A percentile compares a stretch with the other conserved stretches of the same genome.
phyloP scores from a whole-genome alignment of 352 stramenopile species.

The Phytopythium boreale region DNA sequence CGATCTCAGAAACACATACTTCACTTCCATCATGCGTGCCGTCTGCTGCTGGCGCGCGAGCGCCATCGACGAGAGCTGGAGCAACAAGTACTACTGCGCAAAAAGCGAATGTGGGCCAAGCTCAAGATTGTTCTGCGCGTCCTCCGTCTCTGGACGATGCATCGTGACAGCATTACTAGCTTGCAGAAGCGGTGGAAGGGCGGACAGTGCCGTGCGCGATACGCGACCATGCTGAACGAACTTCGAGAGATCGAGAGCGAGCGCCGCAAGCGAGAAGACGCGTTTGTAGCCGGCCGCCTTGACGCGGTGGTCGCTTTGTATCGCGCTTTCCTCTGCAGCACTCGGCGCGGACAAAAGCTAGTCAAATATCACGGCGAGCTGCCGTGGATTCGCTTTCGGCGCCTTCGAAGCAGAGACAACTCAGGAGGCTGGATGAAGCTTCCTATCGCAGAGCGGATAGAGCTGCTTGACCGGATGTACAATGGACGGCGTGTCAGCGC shows the following conservation, averaged over 20 bases:
- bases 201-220: constrained; percentile 11
- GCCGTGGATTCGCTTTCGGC: constrained; percentile 23
- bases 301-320: constrained; percentile 6
- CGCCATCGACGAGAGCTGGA: constrained; percentile 17
- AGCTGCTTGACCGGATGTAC: constrained; percentile 3
- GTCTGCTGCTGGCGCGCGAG: constrained; percentile 22
- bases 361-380: constrained; percentile 24
- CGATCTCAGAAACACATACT: constrained; percentile 34
- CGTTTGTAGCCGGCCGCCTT: constrained; percentile 15
- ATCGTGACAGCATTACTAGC: constrained; percentile 6
- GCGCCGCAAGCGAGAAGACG: constrained; percentile 20
- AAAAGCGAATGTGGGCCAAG: constrained; percentile 19
- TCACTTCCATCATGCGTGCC: constrained; percentile 27
- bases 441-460: not conserved
- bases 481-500: not conserved
- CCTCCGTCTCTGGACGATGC: constrained; percentile 8
- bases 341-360: constrained; percentile 14
- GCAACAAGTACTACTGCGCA: constrained; percentile 13
- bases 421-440: not conserved
- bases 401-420: constrained; percentile 3
- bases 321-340: constrained; percentile 14
- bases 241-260: constrained; percentile 4
- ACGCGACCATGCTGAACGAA: constrained; percentile 7
- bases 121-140: constrained; percentile 17
- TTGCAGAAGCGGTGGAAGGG: constrained; percentile 31